Conservation (phyloP, 2,329 filamentous ascomycete genomes). For the Pestalotiopsis sp. region DNA sequence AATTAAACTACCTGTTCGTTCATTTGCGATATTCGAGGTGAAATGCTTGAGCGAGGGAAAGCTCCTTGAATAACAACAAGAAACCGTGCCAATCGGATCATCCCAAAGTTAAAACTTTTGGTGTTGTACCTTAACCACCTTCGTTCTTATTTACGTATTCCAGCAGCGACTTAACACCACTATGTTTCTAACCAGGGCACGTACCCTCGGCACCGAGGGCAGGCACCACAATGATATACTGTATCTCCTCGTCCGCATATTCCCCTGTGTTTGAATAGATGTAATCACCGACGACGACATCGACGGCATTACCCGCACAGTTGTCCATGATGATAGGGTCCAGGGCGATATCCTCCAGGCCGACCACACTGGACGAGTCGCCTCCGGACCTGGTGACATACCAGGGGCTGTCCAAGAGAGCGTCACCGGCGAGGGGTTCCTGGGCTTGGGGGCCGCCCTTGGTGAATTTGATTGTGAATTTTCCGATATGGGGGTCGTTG, state of each 20-base stretch:
- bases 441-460: background rate
- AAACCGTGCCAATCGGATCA: no score
- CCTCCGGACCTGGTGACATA: background rate
- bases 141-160: no score
- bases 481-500: background rate
- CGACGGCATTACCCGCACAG: background rate
- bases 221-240: background rate
- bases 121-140: no score
- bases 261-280: background rate
- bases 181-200: background rate
- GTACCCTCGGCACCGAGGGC: background rate
- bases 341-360: background rate
- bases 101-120: no score
- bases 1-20: no score
- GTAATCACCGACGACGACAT: background rate
- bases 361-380: background rate
- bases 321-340: background rate
- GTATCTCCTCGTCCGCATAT: background rate
- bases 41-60: no score
- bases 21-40: no score
- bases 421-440: background rate
- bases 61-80: no score
- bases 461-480: background rate
- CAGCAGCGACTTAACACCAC: no score
- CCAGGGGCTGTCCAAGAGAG: background rate